A percentile compares a stretch with the other conserved stretches of the same genome.
phyloP scores from a whole-genome alignment of 2,329 filamentous ascomycete species.

The Cryphonectria parasitica region DNA sequence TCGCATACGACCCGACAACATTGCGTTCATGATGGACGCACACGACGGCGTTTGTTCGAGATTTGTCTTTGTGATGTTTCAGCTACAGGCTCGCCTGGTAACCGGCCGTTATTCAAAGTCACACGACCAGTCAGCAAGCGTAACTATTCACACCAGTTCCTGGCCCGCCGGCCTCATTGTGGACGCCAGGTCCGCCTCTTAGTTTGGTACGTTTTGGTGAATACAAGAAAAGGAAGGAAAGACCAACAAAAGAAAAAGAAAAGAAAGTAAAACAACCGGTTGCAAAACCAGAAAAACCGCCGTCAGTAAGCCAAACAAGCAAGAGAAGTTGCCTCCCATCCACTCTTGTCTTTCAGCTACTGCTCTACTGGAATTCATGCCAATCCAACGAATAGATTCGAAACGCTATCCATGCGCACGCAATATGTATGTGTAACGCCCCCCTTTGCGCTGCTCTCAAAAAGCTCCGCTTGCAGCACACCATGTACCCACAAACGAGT shows the following conservation, averaged over 20 bases:
- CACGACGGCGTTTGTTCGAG: background rate
- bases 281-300: background rate
- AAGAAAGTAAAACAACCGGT: background rate
- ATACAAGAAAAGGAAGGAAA: background rate
- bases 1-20: too few relatives aligned
- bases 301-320: background rate
- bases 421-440: background rate
- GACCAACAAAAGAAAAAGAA: too few relatives aligned
- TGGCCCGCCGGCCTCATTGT: background rate
- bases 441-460: background rate
- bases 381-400: background rate
- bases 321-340: conserved; percentile 4
- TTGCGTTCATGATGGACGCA: background rate
- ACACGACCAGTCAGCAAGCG: background rate
- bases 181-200: background rate
- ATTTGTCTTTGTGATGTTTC: background rate
- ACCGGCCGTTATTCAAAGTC: background rate
- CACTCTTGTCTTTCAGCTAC: background rate
- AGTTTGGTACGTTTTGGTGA: background rate
- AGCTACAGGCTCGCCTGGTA: background rate
- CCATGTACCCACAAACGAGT: background rate
- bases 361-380: background rate
- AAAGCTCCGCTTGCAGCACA: background rate
- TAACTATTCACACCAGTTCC: background rate
- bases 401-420: background rate